A percentile compares a stretch with the other conserved stretches of the same genome.
Conservation (phyloP, 768 basidiomycete genomes). For the Chiua virens region DNA sequence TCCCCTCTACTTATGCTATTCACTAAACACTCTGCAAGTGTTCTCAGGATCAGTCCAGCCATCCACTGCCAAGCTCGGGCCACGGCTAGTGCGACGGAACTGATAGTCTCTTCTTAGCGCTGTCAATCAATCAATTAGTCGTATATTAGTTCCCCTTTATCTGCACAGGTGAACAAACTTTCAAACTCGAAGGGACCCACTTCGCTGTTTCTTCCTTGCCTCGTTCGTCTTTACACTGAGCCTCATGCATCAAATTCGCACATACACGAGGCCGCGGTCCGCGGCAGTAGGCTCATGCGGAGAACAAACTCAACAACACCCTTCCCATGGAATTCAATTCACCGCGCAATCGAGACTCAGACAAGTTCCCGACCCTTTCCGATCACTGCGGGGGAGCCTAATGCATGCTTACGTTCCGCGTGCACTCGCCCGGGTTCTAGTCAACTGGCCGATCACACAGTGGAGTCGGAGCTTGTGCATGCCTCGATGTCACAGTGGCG, state of each 20-base stretch:
- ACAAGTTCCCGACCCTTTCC: not conserved
- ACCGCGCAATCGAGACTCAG: not conserved
- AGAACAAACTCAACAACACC: not conserved
- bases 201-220: conserved; percentile 8
- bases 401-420: conserved; percentile 9
- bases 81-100: not conserved
- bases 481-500: not conserved
- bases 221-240: not conserved
- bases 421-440: not conserved
- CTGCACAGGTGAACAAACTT: conserved; percentile 14
- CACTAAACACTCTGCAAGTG: not conserved
- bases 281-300: conserved; percentile 1
- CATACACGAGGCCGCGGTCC: conserved; percentile 23
- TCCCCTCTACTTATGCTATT: not conserved
- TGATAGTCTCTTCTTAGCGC: not conserved
- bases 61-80: too few species aligned
- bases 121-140: conserved; percentile 3
- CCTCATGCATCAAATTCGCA: conserved; percentile 5
- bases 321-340: conserved; percentile 1
- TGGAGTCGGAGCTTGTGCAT: conserved; percentile 11
- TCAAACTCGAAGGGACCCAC: conserved; percentile 9
- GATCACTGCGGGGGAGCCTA: conserved; percentile 1
- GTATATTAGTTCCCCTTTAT: not conserved
- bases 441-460: conserved; percentile 7
- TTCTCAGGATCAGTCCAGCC: not conserved